These are phyloP conservation scores for Schwanniomyces polymorphus DNA, from an alignment of 805 yeast species.

Conservation along the genomic window DNA sequence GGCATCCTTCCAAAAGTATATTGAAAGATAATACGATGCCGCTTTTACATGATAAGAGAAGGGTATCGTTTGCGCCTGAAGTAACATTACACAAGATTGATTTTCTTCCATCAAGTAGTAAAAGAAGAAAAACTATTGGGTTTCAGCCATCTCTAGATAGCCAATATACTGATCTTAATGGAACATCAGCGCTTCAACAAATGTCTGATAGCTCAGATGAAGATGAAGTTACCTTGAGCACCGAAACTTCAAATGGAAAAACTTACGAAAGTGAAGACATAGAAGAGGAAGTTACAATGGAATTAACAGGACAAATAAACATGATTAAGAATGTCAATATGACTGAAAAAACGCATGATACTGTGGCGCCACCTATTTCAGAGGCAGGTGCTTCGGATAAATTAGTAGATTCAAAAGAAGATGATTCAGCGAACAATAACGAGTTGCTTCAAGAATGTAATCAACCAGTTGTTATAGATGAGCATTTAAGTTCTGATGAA, in stretches of 20 bases:
- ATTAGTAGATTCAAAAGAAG: not conserved
- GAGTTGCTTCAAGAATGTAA: not conserved
- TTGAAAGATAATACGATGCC: conserved; percentile 24
- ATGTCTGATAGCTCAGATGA: conserved; percentile 26
- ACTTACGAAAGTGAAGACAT: conserved; percentile 6
- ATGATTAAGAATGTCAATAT: not conserved
- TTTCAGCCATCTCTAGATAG: conserved; percentile 11
- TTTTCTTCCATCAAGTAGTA: conserved; percentile 21
- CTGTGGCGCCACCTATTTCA: not conserved
- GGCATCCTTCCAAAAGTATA: conserved; percentile 17
- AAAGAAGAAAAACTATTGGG: conserved; percentile 29
- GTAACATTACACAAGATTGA: conserved; percentile 63
- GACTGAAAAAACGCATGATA: not conserved
- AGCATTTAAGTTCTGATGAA: conserved; percentile 1
- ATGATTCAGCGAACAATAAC: not conserved
- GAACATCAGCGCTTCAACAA: not conserved
- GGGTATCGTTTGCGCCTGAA: conserved; percentile 79
- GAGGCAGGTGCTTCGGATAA: not conserved
- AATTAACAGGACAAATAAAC: conserved; percentile 20
- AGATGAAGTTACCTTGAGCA: conserved; percentile 10
- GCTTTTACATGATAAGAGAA: conserved; percentile 30
- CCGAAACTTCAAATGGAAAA: not conserved
- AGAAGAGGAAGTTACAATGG: conserved; percentile 30
- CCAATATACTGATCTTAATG: not conserved
- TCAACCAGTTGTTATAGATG: not conserved